Percentiles rank a stretch among this genome's conserved stretches.
phyloP scores from a whole-genome alignment of 192 early-diverging fungal genomes.

The Podila minutissima region DNA sequence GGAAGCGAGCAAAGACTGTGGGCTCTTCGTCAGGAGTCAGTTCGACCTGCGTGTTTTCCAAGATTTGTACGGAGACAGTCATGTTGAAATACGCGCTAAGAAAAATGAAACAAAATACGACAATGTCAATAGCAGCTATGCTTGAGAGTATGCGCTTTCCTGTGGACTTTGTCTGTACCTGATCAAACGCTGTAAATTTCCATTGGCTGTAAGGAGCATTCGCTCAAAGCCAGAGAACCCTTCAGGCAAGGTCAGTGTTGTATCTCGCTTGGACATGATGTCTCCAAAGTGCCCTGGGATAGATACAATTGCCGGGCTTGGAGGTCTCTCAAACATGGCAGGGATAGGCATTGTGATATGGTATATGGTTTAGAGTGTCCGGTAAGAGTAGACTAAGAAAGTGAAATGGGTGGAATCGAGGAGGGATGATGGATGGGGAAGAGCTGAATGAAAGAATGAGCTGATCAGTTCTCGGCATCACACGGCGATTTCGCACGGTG shows the following conservation, averaged over 20 bases:
- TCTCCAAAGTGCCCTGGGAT: conserved; percentile 56
- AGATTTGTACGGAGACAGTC: conserved; percentile 36
- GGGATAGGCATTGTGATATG: conserved; percentile 23
- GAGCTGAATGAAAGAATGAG: too few relatives aligned
- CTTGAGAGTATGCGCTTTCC: background rate
- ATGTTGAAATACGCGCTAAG: conserved; percentile 56
- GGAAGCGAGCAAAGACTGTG: conserved; percentile 41
- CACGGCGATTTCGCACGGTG: too few relatives aligned
- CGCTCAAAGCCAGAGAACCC: conserved; percentile 54
- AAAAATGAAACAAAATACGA: background rate
- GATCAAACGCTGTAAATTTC: conserved; percentile 56
- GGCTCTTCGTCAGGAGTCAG: conserved; percentile 18
- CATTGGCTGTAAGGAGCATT: conserved; percentile 56
- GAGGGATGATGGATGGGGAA: too few relatives aligned
- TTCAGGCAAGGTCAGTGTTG: conserved; percentile 40
- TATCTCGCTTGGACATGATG: conserved; percentile 30
- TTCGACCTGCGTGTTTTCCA: conserved; percentile 38
- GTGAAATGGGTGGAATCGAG: too few relatives aligned
- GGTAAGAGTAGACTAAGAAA: background rate
- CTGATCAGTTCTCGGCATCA: too few relatives aligned
- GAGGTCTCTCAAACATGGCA: conserved; percentile 38
- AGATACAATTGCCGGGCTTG: conserved; percentile 29
- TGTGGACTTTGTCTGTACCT: conserved; percentile 24
- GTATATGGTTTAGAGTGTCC: background rate
- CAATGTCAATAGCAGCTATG: background rate